A percentile compares a stretch with the other conserved stretches of the same genome.
Conservation (phyloP, 2,329 filamentous ascomycete genomes). For the Cercospora sp. region DNA sequence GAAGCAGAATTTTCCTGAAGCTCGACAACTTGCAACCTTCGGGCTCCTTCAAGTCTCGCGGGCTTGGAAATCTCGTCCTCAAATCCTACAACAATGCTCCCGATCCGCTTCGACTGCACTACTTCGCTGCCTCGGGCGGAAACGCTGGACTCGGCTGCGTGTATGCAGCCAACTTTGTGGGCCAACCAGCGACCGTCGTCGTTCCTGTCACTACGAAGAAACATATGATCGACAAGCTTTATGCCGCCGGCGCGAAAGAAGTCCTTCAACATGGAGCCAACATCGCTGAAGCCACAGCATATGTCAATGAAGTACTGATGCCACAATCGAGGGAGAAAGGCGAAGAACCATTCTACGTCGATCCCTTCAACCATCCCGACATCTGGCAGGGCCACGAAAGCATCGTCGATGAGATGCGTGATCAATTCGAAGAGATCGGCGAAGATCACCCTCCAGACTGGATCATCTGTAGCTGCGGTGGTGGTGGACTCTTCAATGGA, state of each 20-base stretch:
- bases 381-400: slow-evolving; percentile 67
- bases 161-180: slow-evolving; percentile 66
- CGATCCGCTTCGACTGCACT: slow-evolving; percentile 51
- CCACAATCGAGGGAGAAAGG: slow-evolving; percentile 43
- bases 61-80: slow-evolving; percentile 66
- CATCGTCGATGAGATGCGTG: slow-evolving; percentile 56
- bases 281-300: slow-evolving; percentile 69
- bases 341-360: slow-evolving; percentile 61
- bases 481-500: slow-evolving; percentile 77
- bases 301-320: slow-evolving; percentile 62
- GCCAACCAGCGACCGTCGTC: slow-evolving; percentile 71
- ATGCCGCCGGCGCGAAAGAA: slow-evolving; percentile 63
- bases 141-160: slow-evolving; percentile 85
- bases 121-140: slow-evolving; percentile 78
- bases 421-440: slow-evolving; percentile 42
- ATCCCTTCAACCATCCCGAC: slow-evolving; percentile 68
- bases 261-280: slow-evolving; percentile 69
- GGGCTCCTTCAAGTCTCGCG: slow-evolving; percentile 82
- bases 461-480: slow-evolving; percentile 78
- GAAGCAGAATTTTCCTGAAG: slow-evolving; percentile 77
- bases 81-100: slow-evolving; percentile 33
- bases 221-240: slow-evolving; percentile 71
- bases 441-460: slow-evolving; percentile 61
- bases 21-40: slow-evolving; percentile 82
- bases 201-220: slow-evolving; percentile 66